Conservation (phyloP, 2,329 filamentous ascomycete genomes). For the Zasmidium angulare region DNA sequence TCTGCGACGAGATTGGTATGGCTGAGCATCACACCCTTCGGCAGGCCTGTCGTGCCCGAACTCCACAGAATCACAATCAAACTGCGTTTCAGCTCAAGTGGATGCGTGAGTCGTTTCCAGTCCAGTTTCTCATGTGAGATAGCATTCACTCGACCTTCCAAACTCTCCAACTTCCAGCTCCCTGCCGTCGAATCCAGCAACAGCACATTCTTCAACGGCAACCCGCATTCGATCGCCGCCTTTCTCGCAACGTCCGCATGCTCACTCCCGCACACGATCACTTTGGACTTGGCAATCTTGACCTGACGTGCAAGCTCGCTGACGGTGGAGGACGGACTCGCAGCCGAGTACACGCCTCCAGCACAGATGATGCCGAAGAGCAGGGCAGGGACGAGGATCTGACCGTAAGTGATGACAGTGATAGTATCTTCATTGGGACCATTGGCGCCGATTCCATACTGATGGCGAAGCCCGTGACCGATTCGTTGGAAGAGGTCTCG, state of each 20-base stretch:
- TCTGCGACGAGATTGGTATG: constrained; percentile 31
- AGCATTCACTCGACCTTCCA: constrained; percentile 34
- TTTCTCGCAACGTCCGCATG: constrained; percentile 49
- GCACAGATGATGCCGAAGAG: constrained; percentile 60
- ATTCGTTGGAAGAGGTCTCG: constrained; percentile 52
- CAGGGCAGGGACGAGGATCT: constrained; percentile 54
- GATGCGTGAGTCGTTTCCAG: constrained; percentile 58
- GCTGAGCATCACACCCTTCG: constrained; percentile 40
- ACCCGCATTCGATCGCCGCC: constrained; percentile 51
- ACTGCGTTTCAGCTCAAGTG: constrained; percentile 46
- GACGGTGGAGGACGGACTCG: constrained; percentile 51
- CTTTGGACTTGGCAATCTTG: constrained; percentile 41
- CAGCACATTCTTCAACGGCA: constrained; percentile 51
- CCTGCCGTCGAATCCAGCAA: constrained; percentile 44
- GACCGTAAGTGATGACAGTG: constrained; percentile 57
- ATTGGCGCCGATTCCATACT: constrained; percentile 53
- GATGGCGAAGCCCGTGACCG: constrained; percentile 56
- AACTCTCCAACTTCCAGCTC: constrained; percentile 39
- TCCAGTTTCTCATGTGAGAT: constrained; percentile 41
- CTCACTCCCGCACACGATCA: constrained; percentile 50
- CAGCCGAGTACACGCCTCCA: constrained; percentile 59
- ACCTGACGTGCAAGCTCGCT: constrained; percentile 54
- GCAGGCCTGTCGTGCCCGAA: constrained; percentile 49
- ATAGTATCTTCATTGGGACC: constrained; percentile 56
- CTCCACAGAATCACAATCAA: constrained; percentile 49